A percentile compares a stretch with the other conserved stretches of the same genome.
Conservation (phyloP, 176 grass and related monocot genomes). For the Miscanthus lutarioriparius region DNA sequence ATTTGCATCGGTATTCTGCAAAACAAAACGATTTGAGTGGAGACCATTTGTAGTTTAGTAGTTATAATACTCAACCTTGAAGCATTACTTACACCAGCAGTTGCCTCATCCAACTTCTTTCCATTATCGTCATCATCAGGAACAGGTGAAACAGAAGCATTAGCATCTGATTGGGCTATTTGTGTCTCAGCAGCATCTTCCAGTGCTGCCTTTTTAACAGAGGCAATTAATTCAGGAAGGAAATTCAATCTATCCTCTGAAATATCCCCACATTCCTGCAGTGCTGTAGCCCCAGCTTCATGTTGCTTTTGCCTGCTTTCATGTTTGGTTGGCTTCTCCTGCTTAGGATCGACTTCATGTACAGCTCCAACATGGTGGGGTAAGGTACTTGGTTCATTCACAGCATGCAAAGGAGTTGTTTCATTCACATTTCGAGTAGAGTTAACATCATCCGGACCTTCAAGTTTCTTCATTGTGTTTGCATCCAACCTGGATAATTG, state of each 20-base stretch:
- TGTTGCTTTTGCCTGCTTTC: conserved; percentile 28
- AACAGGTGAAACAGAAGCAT: conserved; percentile 26
- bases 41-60: conserved; percentile 5
- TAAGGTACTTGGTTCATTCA: conserved; percentile 33
- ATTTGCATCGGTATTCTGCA: conserved; percentile 40
- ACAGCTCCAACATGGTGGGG: conserved; percentile 21
- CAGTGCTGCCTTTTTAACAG: conserved; percentile 65
- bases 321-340: conserved; percentile 32
- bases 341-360: conserved; percentile 43
- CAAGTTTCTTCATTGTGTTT: conserved; percentile 25
- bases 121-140: conserved; percentile 39
- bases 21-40: conserved; percentile 36
- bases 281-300: conserved; percentile 23
- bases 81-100: conserved; percentile 54
- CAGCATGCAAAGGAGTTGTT: conserved; percentile 29
- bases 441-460: conserved; percentile 32
- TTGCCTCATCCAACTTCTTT: conserved; percentile 48
- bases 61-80: conserved; percentile 20
- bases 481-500: conserved; percentile 37
- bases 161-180: conserved; percentile 37
- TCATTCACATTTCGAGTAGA: conserved; percentile 31
- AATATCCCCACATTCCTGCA: conserved; percentile 46
- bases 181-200: conserved; percentile 53
- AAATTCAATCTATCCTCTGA: conserved; percentile 49
- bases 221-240: conserved; percentile 66